A percentile compares a stretch with the other conserved stretches of the same genome.
These are phyloP conservation scores for Phytophthora cajani DNA, from an alignment of 352 stramenopile species.

Conservation along the genomic window DNA sequence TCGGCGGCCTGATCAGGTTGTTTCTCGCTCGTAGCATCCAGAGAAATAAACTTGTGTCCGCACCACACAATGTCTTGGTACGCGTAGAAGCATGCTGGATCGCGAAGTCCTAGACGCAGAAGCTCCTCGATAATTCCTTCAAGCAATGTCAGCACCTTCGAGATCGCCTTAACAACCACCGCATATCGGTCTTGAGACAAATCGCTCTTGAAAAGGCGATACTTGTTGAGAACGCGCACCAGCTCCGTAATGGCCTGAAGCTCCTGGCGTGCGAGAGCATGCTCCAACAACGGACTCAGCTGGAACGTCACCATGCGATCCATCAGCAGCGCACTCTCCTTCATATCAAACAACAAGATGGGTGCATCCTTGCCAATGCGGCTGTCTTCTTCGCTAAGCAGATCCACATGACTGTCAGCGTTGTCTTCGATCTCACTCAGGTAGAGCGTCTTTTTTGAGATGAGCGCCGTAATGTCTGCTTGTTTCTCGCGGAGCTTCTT, in stretches of 20 bases:
- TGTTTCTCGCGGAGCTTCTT: conserved; percentile 71
- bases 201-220: conserved; percentile 33
- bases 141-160: conserved; percentile 45
- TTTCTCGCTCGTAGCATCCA: conserved; percentile 3
- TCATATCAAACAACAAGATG: conserved; percentile 85
- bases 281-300: conserved; percentile 77
- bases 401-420: conserved; percentile 55
- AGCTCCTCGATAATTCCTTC: conserved; percentile 65
- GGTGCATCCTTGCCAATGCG: conserved; percentile 77
- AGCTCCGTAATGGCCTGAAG: conserved; percentile 64
- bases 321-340: conserved; percentile 69
- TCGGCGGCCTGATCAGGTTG: conserved; percentile 33
- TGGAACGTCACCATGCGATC: conserved; percentile 81
- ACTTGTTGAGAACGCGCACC: conserved; percentile 65
- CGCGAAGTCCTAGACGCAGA: conserved; percentile 60
- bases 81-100: conserved; percentile 69
- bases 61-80: conserved; percentile 91
- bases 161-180: conserved; percentile 39
- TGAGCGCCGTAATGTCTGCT: conserved; percentile 52
- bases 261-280: conserved; percentile 70
- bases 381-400: conserved; percentile 63
- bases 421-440: conserved; percentile 72
- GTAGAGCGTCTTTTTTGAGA: conserved; percentile 79
- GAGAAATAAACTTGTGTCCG: conserved; percentile 60
- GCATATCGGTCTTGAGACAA: conserved; percentile 22